Conservation (phyloP, 768 basidiomycete species). For the Leccinum arenicola region DNA sequence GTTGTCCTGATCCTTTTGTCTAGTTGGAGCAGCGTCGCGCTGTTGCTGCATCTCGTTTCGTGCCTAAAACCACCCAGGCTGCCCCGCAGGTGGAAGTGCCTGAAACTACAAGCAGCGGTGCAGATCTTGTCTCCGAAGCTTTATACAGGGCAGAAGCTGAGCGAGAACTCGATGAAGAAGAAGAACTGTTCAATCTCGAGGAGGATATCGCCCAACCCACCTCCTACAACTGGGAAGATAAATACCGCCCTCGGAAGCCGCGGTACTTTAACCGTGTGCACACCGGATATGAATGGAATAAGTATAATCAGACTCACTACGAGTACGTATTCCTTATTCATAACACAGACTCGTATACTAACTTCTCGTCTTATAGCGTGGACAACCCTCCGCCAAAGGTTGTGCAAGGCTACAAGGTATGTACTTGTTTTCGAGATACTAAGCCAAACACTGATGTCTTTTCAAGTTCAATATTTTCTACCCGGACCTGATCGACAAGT, state of each 20-base stretch:
- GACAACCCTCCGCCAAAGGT: conserved; percentile 99
- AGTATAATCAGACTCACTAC: conserved; percentile 99
- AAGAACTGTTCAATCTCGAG: conserved; percentile 92
- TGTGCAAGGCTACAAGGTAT: conserved; percentile 95
- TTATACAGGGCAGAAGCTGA: conserved; percentile 90
- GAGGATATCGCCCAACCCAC: conserved; percentile 81
- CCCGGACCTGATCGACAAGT: conserved; percentile 97
- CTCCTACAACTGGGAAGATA: conserved; percentile 98
- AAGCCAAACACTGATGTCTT: conserved; percentile 11
- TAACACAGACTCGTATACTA: conserved; percentile 3
- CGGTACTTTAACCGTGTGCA: conserved; percentile 99
- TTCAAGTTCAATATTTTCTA: conserved; percentile 93
- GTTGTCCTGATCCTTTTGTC: conserved; percentile 4
- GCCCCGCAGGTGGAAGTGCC: conserved; percentile 54
- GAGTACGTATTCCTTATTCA: conserved; percentile 52
- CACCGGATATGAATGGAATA: conserved; percentile 99
- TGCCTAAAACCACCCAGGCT: conserved; percentile 69
- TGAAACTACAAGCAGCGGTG: conserved; percentile 58
- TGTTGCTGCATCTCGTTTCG: conserved; percentile 84
- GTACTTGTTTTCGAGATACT: conserved; percentile 8
- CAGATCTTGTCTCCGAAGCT: conserved; percentile 85
- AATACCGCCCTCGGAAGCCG: conserved; percentile 95
- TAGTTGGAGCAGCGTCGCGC: conserved; percentile 73
- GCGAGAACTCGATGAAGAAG: conserved; percentile 91
- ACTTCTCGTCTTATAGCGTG: conserved; percentile 50